Conservation (phyloP, 1,284 basidiomycete species). For the Puccinia horiana region DNA sequence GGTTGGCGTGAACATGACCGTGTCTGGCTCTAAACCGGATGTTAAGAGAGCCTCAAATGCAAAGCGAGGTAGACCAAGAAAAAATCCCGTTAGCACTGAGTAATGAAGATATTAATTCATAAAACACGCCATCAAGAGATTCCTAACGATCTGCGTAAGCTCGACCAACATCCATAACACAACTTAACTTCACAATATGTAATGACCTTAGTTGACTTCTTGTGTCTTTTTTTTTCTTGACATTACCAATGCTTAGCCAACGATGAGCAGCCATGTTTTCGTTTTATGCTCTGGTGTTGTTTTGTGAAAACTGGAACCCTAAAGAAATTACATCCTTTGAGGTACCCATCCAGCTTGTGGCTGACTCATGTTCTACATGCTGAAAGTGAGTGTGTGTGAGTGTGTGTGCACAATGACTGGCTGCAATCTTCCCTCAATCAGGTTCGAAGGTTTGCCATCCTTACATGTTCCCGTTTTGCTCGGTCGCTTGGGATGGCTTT, state of each 20-base stretch:
- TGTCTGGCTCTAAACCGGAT: constrained; percentile 23
- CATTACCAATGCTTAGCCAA: not conserved
- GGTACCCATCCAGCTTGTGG: no score
- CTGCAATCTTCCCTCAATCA: no score
- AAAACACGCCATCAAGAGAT: not conserved
- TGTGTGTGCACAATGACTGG: no score
- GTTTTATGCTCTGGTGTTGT: not conserved
- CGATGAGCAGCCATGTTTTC: not conserved
- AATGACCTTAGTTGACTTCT: not conserved
- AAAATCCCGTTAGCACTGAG: not conserved
- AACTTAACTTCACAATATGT: not conserved
- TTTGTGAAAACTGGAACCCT: not conserved
- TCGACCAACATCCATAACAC: not conserved
- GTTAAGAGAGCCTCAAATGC: not conserved
- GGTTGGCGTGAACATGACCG: constrained; percentile 24
- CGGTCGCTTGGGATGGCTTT: no score
- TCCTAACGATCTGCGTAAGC: not conserved
- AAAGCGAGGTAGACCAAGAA: constrained; percentile 3
- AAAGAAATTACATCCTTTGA: no score
- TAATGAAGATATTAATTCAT: not conserved
- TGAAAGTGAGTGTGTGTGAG: no score
- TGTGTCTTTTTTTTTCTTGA: not conserved
- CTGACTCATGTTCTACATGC: no score
- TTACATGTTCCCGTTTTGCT: no score
- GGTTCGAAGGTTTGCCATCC: no score